Conservation (phyloP, 164 flowering plant species). For the Echeveria elegans region DNA sequence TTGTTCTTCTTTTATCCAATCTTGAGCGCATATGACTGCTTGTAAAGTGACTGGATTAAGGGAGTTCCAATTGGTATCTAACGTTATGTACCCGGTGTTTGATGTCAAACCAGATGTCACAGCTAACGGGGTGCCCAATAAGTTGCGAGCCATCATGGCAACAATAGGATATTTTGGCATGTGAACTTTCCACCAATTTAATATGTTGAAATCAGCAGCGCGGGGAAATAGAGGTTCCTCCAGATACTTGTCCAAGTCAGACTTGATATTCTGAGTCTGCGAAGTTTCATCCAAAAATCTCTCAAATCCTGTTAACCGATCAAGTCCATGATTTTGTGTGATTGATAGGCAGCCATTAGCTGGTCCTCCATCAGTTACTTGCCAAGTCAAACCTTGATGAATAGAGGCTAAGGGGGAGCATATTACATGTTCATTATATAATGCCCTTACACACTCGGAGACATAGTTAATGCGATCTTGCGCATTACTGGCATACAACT, state of each 20-base stretch:
- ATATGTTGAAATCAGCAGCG: slow-evolving; percentile 27
- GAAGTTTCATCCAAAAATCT: slow-evolving; percentile 32
- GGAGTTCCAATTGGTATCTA: slow-evolving; percentile 22
- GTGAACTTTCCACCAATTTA: slow-evolving; percentile 45
- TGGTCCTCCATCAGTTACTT: slow-evolving; percentile 16
- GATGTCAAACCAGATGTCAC: slow-evolving; percentile 26
- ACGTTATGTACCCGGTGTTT: slow-evolving; percentile 16
- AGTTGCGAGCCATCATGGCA: slow-evolving; percentile 40
- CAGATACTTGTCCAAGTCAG: slow-evolving; percentile 39
- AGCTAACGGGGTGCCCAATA: slow-evolving; percentile 35
- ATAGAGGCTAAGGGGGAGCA: slow-evolving; percentile 28
- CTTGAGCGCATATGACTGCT: slow-evolving; percentile 31
- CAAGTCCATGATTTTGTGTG: slow-evolving; percentile 16
- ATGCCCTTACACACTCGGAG: slow-evolving; percentile 21
- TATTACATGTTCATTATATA: slow-evolving; percentile 31
- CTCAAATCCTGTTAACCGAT: slow-evolving; percentile 34
- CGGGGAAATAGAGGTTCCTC: slow-evolving; percentile 43
- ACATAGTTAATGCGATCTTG: slow-evolving; percentile 21
- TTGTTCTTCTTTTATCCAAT: slow-evolving; percentile 29
- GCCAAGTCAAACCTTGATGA: slow-evolving; percentile 29
- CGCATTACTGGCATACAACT: slow-evolving; percentile 23
- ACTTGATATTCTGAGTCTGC: slow-evolving; percentile 18
- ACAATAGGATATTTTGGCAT: slow-evolving; percentile 32
- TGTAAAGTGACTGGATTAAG: slow-evolving; percentile 27
- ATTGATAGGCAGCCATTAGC: slow-evolving; percentile 8